Conservation (phyloP, 2,329 filamentous ascomycete species). For the Celoporthe dispersa region DNA sequence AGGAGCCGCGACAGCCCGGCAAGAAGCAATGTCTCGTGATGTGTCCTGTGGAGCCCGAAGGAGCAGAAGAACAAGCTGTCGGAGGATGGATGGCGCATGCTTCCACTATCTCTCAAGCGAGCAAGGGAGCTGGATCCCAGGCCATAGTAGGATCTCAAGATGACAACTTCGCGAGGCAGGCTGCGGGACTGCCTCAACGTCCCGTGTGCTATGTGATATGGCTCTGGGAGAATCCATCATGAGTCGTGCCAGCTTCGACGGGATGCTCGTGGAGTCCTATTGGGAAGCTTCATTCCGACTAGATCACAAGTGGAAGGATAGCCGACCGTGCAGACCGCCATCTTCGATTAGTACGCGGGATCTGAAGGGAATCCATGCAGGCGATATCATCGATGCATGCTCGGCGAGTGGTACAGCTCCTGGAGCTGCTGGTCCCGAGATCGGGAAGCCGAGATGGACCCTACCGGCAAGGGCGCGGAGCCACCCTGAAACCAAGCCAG, state of each 20-base stretch:
- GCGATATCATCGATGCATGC: not conserved
- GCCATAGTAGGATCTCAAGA: not conserved
- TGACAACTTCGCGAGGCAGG: not conserved
- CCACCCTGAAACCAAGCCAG: not conserved
- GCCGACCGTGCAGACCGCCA: slow-evolving; percentile 14
- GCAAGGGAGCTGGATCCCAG: not conserved
- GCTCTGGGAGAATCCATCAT: not conserved
- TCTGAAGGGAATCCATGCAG: not conserved
- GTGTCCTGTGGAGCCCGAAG: not conserved
- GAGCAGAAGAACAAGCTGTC: not conserved
- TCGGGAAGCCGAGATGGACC: slow-evolving; percentile 21
- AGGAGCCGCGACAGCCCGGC: not conserved
- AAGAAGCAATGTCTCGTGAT: not conserved
- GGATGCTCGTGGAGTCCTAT: not conserved
- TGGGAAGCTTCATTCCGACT: not conserved
- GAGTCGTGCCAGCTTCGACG: not conserved
- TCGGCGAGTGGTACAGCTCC: not conserved
- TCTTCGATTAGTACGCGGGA: slow-evolving; percentile 6
- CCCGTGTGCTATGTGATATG: not conserved
- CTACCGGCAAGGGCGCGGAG: slow-evolving; percentile 13
- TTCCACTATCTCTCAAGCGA: not conserved
- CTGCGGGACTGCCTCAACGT: not conserved
- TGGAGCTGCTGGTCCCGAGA: slow-evolving; percentile 12
- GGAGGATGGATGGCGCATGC: not conserved
- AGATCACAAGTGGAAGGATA: not conserved